Evolutionary conservation across 2,329 filamentous ascomycete species (phyloP).

Genomic region (Botrytis aclada): DNA sequence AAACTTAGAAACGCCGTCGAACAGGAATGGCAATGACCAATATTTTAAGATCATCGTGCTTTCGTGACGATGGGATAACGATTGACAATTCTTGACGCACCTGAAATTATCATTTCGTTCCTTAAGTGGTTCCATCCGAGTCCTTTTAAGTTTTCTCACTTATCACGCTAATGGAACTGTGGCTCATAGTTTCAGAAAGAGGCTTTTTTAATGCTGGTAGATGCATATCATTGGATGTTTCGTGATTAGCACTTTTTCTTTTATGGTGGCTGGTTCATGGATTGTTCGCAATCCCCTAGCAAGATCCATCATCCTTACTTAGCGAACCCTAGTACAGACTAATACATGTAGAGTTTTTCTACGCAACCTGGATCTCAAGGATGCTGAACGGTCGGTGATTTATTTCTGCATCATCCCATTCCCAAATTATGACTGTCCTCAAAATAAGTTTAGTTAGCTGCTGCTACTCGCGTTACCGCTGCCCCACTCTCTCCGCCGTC

Average conservation of each 20-base stretch:
- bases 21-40: neutral
- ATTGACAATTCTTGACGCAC: slow-evolving; percentile 11
- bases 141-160: neutral
- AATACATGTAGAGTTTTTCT: neutral
- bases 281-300: slow-evolving; percentile 5
- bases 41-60: slow-evolving; percentile 13
- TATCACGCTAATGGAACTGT: slow-evolving; percentile 3
- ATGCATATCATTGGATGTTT: slow-evolving; percentile 17
- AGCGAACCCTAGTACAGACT: neutral
- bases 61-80: slow-evolving; percentile 16
- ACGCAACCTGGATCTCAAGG: neutral
- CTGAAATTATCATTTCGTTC: slow-evolving; percentile 8
- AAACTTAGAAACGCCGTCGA: slow-evolving; percentile 14
- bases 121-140: slow-evolving; percentile 1
- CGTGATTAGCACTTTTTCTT: neutral
- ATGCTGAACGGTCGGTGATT: slow-evolving; percentile 14
- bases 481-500: slow-evolving; percentile 12
- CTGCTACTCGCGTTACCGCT: slow-evolving; percentile 1
- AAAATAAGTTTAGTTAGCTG: neutral
- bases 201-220: neutral
- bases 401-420: slow-evolving; percentile 15
- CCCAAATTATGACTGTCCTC: neutral
- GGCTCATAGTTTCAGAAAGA: slow-evolving; percentile 19
- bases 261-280: slow-evolving; percentile 10
- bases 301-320: neutral